Evolutionary conservation across 2,329 filamentous ascomycete species (phyloP), one percentile per base, ranked within the genome.

Genomic region (Colletotrichum tropicale): DNA sequence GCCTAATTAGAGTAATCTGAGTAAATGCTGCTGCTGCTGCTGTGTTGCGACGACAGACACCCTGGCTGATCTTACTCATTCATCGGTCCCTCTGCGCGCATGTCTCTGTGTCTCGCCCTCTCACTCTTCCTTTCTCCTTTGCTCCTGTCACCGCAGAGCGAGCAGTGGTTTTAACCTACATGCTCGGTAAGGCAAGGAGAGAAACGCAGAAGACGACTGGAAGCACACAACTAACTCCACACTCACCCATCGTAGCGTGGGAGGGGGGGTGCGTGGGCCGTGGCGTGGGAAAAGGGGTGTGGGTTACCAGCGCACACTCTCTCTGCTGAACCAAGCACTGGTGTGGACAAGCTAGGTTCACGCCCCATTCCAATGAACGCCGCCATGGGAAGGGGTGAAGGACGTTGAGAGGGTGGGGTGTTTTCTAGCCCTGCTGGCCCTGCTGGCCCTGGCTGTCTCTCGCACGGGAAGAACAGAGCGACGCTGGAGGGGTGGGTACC

Each of bases 381-480:
- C 13, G 12, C 12, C 6, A 15, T 58, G 48, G 28, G 38, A 48
- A 36, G 43, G 65, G 26, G 48, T 24, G 21, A 43, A 18, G n/a
- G 26, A 30, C 32, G n/a, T 36, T 24, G 48, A 38, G 21, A 32
- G 21, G 32, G 70, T 66, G 73, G 70, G 32, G 73, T 75, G 43
- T 9, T 15, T 52, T 68, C 58, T 68, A 75, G 73, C 73, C 73
- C 70, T 73, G 66, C 43, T 48, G 43, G 43, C 43, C 43, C 43
- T 48, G 71, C 70, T 65, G 55, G 71, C 55, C 73, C 30, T 67
- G n/a, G 60, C 61, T 72, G 61, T 64, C 62, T 62, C 52, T 34
- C 38, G 43, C 58, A 56, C 67, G 67, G 71, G 71, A 71, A 74
- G 71, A 60, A 52, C 66, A 52, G 52, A 74, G 36, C 61, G 58